A percentile compares a stretch with the other conserved stretches of the same genome.
Conservation (phyloP, 495 filamentous ascomycete genomes). For the Daldinia concentrica region DNA sequence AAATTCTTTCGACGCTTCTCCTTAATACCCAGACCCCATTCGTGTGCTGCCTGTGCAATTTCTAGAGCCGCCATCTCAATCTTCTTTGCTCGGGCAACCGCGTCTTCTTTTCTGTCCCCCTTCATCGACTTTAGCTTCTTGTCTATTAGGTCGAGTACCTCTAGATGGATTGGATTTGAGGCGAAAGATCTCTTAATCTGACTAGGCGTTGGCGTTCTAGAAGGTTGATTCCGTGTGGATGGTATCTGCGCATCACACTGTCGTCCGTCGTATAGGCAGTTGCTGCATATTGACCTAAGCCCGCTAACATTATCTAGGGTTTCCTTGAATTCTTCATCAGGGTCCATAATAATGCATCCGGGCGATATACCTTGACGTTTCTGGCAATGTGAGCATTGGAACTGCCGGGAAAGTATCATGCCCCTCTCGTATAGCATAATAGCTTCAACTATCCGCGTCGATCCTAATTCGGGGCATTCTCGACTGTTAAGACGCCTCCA, state of each 20-base stretch:
- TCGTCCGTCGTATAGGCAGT: slow-evolving; percentile 29
- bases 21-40: slow-evolving; percentile 26
- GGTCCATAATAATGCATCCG: slow-evolving; percentile 22
- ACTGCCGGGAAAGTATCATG: slow-evolving; percentile 24
- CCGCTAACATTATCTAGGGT: neutral
- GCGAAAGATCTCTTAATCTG: slow-evolving; percentile 25
- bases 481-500: slow-evolving; percentile 35
- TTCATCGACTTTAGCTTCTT: slow-evolving; percentile 14
- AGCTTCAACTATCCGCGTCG: slow-evolving; percentile 27
- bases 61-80: slow-evolving; percentile 36
- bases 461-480: slow-evolving; percentile 18
- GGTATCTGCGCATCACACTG: slow-evolving; percentile 20
- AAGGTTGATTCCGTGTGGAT: slow-evolving; percentile 14
- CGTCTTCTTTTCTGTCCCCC: slow-evolving; percentile 15
- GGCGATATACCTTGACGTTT: slow-evolving; percentile 29
- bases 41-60: slow-evolving; percentile 36
- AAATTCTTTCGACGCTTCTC: slow-evolving; percentile 27
- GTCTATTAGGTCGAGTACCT: slow-evolving; percentile 33
- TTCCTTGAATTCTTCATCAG: slow-evolving; percentile 2
- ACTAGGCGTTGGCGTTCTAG: slow-evolving; percentile 25
- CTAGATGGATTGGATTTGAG: slow-evolving; percentile 21
- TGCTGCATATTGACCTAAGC: slow-evolving; percentile 25
- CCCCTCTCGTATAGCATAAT: slow-evolving; percentile 40
- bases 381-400: slow-evolving; percentile 27
- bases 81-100: slow-evolving; percentile 19